A percentile compares a stretch with the other conserved stretches of the same genome.
These are phyloP conservation scores for Trichophyton mentagrophytes DNA, from an alignment of 2,329 filamentous ascomycete genomes.

Conservation along the genomic window DNA sequence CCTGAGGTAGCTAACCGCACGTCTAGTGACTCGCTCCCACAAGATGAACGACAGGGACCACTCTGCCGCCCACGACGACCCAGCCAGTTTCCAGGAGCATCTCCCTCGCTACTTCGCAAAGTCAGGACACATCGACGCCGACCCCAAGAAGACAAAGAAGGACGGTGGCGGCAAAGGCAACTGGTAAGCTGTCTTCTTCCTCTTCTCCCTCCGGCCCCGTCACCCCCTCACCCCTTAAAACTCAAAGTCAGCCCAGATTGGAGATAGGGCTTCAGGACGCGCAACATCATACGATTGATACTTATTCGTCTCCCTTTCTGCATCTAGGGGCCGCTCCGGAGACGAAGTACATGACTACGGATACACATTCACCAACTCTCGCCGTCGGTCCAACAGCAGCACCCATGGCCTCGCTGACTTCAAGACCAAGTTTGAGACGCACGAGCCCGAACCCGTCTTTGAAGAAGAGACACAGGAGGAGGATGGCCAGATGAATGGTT, in stretches of 20 bases:
- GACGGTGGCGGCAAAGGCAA: conserved; percentile 85
- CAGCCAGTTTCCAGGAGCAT: conserved; percentile 54
- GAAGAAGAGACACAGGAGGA: conserved; percentile 45
- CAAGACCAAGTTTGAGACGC: conserved; percentile 92
- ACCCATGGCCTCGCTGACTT: conserved; percentile 61
- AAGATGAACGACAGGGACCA: conserved; percentile 93
- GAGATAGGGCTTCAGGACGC: background rate
- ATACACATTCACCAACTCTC: conserved; percentile 73
- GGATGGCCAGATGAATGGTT: background rate
- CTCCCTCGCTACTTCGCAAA: conserved; percentile 91
- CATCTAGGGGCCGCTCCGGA: conserved; percentile 61
- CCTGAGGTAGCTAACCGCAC: background rate
- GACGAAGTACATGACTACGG: conserved; percentile 73
- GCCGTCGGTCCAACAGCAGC: conserved; percentile 87
- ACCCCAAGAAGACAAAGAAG: conserved; percentile 95
- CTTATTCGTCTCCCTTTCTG: background rate
- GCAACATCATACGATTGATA: background rate
- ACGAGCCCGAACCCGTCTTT: conserved; percentile 82
- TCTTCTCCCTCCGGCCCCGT: background rate
- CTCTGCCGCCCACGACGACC: conserved; percentile 60
- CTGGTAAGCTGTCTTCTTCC: conserved; percentile 51
- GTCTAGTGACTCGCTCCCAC: conserved; percentile 87
- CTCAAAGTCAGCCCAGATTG: conserved; percentile 1
- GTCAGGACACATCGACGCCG: conserved; percentile 62
- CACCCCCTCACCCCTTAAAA: background rate